These are phyloP conservation scores for Calonectria honghensis DNA, from an alignment of 2,329 filamentous ascomycete species.

Conservation along the genomic window DNA sequence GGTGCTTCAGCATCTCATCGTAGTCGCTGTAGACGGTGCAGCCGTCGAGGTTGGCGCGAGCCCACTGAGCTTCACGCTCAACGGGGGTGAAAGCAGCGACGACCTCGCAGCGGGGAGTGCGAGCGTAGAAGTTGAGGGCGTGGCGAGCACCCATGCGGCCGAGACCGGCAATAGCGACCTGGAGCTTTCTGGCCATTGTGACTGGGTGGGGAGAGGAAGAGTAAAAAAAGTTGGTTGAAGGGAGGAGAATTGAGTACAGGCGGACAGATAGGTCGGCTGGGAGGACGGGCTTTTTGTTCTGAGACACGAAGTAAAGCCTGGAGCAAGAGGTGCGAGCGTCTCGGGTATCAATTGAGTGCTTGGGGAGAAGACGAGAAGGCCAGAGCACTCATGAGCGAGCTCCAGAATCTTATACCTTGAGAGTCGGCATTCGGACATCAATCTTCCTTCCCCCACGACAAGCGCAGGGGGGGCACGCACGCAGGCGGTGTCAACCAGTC, in stretches of 20 bases:
- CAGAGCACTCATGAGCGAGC: conserved; percentile 27
- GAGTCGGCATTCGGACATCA: conserved; percentile 35
- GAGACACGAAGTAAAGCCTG: conserved; percentile 29
- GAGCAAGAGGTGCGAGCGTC: conserved; percentile 23
- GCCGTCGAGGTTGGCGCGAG: conserved; percentile 49
- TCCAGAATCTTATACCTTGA: conserved; percentile 39
- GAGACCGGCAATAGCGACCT: conserved; percentile 52
- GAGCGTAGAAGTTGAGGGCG: conserved; percentile 54
- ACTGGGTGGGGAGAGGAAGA: neutral
- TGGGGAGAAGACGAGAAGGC: neutral
- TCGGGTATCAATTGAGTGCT: conserved; percentile 34
- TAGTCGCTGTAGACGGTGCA: conserved; percentile 52
- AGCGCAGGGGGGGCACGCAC: neutral
- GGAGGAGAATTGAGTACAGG: neutral
- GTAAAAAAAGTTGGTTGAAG: conserved; percentile 5
- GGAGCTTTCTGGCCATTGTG: conserved; percentile 52
- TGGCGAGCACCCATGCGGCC: conserved; percentile 55
- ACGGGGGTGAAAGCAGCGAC: conserved; percentile 54
- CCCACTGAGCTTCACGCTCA: conserved; percentile 53
- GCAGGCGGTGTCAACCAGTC: conserved; percentile 15
- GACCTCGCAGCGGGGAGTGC: conserved; percentile 52
- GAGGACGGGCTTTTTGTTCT: conserved; percentile 20
- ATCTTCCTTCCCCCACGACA: conserved; percentile 23
- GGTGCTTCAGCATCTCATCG: conserved; percentile 54
- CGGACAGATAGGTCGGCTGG: conserved; percentile 21